Base-by-base conservation (phyloP, 129 eudicot species). In the Tagetes patula region DNA sequence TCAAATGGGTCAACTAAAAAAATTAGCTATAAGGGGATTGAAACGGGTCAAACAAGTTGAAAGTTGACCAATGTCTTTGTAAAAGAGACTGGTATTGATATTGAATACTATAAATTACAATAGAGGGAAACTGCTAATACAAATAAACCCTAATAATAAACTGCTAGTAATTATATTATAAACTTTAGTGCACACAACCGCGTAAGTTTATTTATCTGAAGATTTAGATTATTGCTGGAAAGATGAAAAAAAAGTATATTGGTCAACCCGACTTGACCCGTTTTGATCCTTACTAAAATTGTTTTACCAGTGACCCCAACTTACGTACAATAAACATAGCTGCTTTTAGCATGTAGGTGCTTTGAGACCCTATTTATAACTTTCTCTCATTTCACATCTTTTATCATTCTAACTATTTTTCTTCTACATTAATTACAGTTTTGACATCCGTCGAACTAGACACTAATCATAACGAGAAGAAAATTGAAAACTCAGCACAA, bases 381-480 rank as follows among this genome's bases (percentile, higher is more conserved):
- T 11, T 48, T 46, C 20, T 50, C 3, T 50, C 11, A 61, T 49
- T 34, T 63, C 32, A 50, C 30, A 14, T 62, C 6, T 33, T 39
- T 46, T 5, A 13, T 11, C 34, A 40, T 66, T 69, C 6, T 65
- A 53, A 63, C 67, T 72, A 32, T 33, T 42, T 2, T 40, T 41
- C 59, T 52, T 20, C 27, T 46, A 43, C 62, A 42, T 79, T 34
- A 37, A 73, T 76, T 45, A 54, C 83, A 85, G 91, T 75, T 34
- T 54, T 47, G 55, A 65, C 86, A 61, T 63, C 82, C 39, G 87
- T 76, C 45, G 90, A 84, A 46, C 71, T 70, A 37, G 47, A 62
- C 62, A 53, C 65, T 71, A 80, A 85, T 42, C 63, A 27, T 69
- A 78, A 43, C 31, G 73, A 52, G 60, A 79, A 81, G 81, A 82